phyloP scores from a whole-genome alignment of 768 basidiomycete genomes.

The Lentinula detonsa region DNA sequence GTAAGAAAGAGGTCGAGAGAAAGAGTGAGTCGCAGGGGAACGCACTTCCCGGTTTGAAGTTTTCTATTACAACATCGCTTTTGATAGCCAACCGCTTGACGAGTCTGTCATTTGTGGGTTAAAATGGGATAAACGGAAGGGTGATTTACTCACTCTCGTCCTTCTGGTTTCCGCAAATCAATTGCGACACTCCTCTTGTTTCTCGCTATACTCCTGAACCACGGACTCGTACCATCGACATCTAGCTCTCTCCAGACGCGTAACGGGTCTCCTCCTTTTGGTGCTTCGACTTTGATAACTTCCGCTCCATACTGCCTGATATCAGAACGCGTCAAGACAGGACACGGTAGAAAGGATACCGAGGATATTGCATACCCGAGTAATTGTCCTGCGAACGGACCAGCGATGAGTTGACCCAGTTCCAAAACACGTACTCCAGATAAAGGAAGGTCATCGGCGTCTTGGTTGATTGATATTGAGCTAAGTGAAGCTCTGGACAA shows the following conservation, averaged over 20 bases:
- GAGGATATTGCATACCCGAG: constrained; percentile 41
- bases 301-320: constrained; percentile 67
- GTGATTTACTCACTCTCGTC: constrained; percentile 35
- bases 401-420: constrained; percentile 66
- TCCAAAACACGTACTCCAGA: constrained; percentile 62
- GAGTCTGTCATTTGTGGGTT: constrained; percentile 30
- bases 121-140: neutral
- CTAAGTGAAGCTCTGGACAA: neutral
- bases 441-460: constrained; percentile 39
- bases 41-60: constrained; percentile 73
- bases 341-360: neutral
- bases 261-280: constrained; percentile 56
- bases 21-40: neutral
- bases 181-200: constrained; percentile 75
- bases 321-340: neutral
- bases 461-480: constrained; percentile 12
- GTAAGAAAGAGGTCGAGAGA: no score
- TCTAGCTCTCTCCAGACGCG: constrained; percentile 71
- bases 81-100: constrained; percentile 55
- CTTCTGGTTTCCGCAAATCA: constrained; percentile 53
- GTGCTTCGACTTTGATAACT: constrained; percentile 67
- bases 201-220: constrained; percentile 66
- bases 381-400: constrained; percentile 68
- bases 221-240: constrained; percentile 63
- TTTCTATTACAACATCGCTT: constrained; percentile 65